Evolutionary conservation across 2,329 filamentous ascomycete genomes (phyloP).

Genomic region (Waltergamsia citrina): DNA sequence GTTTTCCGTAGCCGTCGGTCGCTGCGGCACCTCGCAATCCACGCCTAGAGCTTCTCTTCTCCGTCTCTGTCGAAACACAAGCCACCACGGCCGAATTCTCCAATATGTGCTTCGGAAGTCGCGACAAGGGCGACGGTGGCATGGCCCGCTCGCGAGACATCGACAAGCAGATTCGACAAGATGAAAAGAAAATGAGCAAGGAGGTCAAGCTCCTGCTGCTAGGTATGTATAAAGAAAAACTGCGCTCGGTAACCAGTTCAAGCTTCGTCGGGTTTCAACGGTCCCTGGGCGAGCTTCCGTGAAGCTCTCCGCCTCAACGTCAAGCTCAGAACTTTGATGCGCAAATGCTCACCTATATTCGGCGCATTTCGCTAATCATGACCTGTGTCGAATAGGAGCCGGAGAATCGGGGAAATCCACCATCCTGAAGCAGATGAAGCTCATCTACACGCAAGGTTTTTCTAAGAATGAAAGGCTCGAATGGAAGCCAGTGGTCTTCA

Average conservation of each 20-base stretch:
- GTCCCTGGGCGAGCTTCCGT: no score
- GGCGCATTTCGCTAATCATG: no score
- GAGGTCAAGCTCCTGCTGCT: constrained; percentile 92
- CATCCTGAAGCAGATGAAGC: constrained; percentile 97
- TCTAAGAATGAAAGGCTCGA: constrained; percentile 82
- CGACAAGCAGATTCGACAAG: constrained; percentile 73
- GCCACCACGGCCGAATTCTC: not conserved
- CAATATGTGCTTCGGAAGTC: constrained; percentile 55
- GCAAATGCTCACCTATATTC: no score
- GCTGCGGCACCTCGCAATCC: not conserved
- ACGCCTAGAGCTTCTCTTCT: no score
- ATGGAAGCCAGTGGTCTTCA: constrained; percentile 92
- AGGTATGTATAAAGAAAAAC: no score
- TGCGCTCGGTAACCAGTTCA: no score
- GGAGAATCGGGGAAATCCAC: constrained; percentile 90
- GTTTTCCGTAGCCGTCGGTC: not conserved
- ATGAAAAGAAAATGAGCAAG: constrained; percentile 77
- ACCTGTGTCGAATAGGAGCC: constrained; percentile 52
- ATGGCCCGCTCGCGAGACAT: constrained; percentile 61
- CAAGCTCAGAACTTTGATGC: no score
- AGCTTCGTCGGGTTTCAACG: no score
- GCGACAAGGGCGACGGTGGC: constrained; percentile 38
- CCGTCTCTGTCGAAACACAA: no score
- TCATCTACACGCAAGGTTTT: constrained; percentile 92
- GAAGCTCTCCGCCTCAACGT: no score